Conservation (phyloP, 1,284 basidiomycete genomes). For the Omphalotus olearius region DNA sequence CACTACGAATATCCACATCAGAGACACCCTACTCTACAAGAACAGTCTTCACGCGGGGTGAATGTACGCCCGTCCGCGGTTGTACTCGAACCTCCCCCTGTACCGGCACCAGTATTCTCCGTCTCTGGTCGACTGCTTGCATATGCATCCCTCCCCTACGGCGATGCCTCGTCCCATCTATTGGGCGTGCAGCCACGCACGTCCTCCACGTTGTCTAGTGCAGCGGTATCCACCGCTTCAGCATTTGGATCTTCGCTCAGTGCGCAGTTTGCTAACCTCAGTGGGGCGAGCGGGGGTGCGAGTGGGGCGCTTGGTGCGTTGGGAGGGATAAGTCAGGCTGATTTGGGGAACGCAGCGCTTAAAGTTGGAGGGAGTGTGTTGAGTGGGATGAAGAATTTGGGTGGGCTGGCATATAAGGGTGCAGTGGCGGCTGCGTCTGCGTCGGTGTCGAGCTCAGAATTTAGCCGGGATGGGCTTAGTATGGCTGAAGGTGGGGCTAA, state of each 20-base stretch:
- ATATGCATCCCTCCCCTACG: constrained; percentile 42
- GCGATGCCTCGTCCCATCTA: neutral
- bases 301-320: constrained; percentile 9
- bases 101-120: constrained; percentile 48
- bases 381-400: constrained; percentile 59
- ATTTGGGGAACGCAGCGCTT: constrained; percentile 50
- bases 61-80: neutral
- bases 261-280: constrained; percentile 11
- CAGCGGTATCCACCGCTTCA: constrained; percentile 19
- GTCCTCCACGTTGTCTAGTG: constrained; percentile 21
- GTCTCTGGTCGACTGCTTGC: constrained; percentile 62
- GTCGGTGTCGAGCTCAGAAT: neutral
- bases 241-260: constrained; percentile 19
- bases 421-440: constrained; percentile 24
- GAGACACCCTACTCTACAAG: constrained; percentile 2
- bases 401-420: constrained; percentile 59
- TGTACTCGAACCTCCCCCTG: constrained; percentile 9
- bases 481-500: constrained; percentile 20
- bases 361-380: constrained; percentile 59
- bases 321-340: constrained; percentile 30
- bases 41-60: neutral
- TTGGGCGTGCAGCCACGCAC: constrained; percentile 17
- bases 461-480: neutral
- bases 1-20: constrained; percentile 1
- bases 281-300: constrained; percentile 16